These are phyloP conservation scores for Aspergillus sp. DNA, from an alignment of 2,329 filamentous ascomycete species.

Conservation along the genomic window DNA sequence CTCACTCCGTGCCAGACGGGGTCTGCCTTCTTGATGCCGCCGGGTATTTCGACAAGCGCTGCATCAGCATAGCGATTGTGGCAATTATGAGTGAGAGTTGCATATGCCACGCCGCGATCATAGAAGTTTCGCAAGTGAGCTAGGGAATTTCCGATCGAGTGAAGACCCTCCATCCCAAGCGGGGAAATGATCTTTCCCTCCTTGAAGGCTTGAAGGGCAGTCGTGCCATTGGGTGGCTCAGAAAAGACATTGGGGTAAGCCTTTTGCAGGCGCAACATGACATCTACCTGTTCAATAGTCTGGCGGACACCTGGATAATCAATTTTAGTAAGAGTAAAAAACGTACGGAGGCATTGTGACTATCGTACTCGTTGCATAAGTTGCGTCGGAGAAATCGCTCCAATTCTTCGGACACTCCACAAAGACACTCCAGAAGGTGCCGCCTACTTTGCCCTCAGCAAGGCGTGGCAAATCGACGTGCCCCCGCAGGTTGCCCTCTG, in stretches of 20 bases:
- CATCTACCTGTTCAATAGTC: conserved; percentile 41
- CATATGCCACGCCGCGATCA: conserved; percentile 78
- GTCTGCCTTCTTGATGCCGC: conserved; percentile 41
- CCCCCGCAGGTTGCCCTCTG: conserved; percentile 64
- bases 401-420: conserved; percentile 73
- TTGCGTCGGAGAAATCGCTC: conserved; percentile 71
- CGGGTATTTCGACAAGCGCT: conserved; percentile 56
- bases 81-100: conserved; percentile 90
- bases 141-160: conserved; percentile 83
- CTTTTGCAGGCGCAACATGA: conserved; percentile 37
- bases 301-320: conserved; percentile 29
- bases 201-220: conserved; percentile 63
- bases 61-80: conserved; percentile 89
- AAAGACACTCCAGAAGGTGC: conserved; percentile 92
- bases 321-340: not conserved
- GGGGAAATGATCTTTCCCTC: conserved; percentile 71
- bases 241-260: conserved; percentile 54
- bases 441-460: conserved; percentile 65
- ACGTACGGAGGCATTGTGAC: not conserved
- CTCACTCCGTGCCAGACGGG: conserved; percentile 66
- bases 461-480: conserved; percentile 83
- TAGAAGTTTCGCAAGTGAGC: conserved; percentile 72
- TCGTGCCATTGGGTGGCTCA: conserved; percentile 58
- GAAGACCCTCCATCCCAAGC: conserved; percentile 80
- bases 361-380: conserved; percentile 65